These are phyloP conservation scores for Laetiporus sulphureus DNA, from an alignment of 1,284 basidiomycete species.

Conservation along the genomic window DNA sequence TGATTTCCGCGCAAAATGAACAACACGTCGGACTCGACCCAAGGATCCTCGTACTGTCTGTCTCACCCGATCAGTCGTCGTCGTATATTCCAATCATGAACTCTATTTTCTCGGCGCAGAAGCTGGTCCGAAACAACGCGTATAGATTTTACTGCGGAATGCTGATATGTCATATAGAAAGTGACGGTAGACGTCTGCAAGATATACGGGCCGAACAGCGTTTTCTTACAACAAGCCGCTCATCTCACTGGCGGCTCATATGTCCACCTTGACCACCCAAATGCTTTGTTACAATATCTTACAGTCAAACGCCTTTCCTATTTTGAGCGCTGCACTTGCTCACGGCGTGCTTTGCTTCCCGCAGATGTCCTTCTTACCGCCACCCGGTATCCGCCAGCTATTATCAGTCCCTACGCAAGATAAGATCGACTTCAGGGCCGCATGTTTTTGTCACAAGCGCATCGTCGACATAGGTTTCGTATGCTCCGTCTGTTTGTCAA, in stretches of 20 bases:
- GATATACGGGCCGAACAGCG: constrained; percentile 83
- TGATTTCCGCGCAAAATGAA: constrained; percentile 33
- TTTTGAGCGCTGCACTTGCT: too few species aligned
- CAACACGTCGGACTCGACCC: constrained; percentile 56
- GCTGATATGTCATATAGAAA: constrained; percentile 49
- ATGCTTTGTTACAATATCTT: constrained; percentile 83
- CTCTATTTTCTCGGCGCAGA: constrained; percentile 98
- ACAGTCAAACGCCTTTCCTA: too few species aligned
- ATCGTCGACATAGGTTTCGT: constrained; percentile 98
- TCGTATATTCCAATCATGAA: constrained; percentile 99
- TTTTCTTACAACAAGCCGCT: constrained; percentile 96
- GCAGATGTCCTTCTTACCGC: constrained; percentile 89
- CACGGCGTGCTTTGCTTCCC: too few species aligned
- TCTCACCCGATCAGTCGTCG: constrained; percentile 82
- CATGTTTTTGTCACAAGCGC: constrained; percentile 97
- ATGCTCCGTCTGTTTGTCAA: constrained; percentile 93
- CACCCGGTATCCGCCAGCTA: constrained; percentile 70
- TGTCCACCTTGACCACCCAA: constrained; percentile 75
- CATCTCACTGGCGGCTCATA: constrained; percentile 95
- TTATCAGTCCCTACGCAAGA: constrained; percentile 90
- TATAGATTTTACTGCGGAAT: constrained; percentile 4
- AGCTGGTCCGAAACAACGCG: constrained; percentile 54
- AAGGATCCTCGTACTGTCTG: constrained; percentile 87
- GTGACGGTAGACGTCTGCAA: constrained; percentile 96
- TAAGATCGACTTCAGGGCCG: constrained; percentile 93